Percentiles rank a stretch among this genome's conserved stretches.
These are phyloP conservation scores for Rhizopogon sp. DNA, from an alignment of 768 basidiomycete genomes.

Conservation along the genomic window DNA sequence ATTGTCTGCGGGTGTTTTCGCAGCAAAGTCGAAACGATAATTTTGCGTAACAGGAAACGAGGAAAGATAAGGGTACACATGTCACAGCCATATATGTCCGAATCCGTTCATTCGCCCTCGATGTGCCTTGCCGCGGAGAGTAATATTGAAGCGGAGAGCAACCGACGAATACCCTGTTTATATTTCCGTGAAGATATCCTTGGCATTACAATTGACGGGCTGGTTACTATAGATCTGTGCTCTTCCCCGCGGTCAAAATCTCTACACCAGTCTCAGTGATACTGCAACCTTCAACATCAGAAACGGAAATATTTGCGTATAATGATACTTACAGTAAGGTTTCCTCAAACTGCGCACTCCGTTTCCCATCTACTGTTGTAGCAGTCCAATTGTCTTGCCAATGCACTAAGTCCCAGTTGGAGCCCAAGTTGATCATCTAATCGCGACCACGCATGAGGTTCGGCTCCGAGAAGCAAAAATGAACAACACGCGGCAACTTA, in stretches of 20 bases:
- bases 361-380: conserved; percentile 84
- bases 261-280: conserved; percentile 91
- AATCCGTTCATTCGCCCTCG: conserved; percentile 11
- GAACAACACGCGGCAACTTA: conserved; percentile 25
- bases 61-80: conserved; percentile 28
- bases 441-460: conserved; percentile 11
- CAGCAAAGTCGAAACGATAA: conserved; percentile 7
- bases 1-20: conserved; percentile 14
- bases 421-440: conserved; percentile 90
- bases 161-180: conserved; percentile 3
- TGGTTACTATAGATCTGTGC: conserved; percentile 16
- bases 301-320: not conserved
- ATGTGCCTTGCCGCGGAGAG: conserved; percentile 20
- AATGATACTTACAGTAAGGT: conserved; percentile 73
- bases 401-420: conserved; percentile 69
- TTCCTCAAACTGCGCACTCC: conserved; percentile 96
- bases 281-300: conserved; percentile 33
- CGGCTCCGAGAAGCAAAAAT: not conserved
- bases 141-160: conserved; percentile 13
- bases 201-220: not conserved
- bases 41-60: conserved; percentile 22
- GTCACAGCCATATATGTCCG: conserved; percentile 14
- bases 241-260: conserved; percentile 64
- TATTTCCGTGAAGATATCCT: not conserved
- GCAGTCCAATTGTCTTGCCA: conserved; percentile 99